Conservation (phyloP, 192 early-diverging fungal species). For the Linnemannia schmuckeri region DNA sequence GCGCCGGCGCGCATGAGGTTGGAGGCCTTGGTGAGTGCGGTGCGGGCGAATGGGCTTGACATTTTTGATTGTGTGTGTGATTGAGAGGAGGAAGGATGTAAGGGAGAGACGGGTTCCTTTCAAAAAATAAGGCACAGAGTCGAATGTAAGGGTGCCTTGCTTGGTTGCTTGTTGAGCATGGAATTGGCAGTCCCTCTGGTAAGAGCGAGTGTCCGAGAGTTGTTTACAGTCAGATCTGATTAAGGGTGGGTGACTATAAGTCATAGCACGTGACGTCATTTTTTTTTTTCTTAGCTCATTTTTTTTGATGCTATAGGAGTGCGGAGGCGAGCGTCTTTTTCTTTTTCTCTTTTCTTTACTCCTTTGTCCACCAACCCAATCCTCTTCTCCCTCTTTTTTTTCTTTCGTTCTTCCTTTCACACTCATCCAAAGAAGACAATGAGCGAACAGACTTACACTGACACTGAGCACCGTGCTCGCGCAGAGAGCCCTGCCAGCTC, state of each 20-base stretch:
- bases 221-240: neutral
- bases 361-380: neutral
- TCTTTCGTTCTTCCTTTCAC: neutral
- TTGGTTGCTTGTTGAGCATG: neutral
- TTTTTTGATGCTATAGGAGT: neutral
- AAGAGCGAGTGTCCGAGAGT: neutral
- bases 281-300: neutral
- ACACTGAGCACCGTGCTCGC: slow-evolving; percentile 39
- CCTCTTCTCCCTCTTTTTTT: neutral
- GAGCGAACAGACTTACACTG: slow-evolving; percentile 49
- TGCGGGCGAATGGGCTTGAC: slow-evolving; percentile 49
- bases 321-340: neutral
- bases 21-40: slow-evolving; percentile 25
- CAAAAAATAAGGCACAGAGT: neutral
- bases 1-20: slow-evolving; percentile 46
- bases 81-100: slow-evolving; percentile 1
- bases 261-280: no score
- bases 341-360: neutral
- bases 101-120: neutral
- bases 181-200: neutral
- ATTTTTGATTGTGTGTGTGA: slow-evolving; percentile 15
- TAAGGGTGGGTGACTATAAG: no score
- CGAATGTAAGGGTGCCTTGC: neutral
- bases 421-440: slow-evolving; percentile 9
- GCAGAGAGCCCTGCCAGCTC: slow-evolving; percentile 46